These are phyloP conservation scores for Metschnikowia henanensis DNA, from an alignment of 805 yeast species.

Conservation along the genomic window DNA sequence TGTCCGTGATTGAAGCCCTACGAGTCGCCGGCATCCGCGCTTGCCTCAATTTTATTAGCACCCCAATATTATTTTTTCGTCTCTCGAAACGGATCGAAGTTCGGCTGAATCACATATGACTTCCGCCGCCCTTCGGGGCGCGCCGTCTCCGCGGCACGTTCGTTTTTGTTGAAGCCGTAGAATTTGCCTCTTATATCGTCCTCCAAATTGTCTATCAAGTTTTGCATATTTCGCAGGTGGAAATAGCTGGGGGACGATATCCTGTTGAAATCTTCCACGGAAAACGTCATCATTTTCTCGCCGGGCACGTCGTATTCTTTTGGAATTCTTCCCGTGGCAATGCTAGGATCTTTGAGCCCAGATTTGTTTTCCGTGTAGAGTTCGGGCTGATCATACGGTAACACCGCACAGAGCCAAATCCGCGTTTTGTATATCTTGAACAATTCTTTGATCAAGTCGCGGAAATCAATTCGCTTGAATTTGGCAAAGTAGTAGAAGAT, in stretches of 20 bases:
- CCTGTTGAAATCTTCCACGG: conserved; percentile 42
- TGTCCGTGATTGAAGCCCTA: neutral
- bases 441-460: conserved; percentile 44
- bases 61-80: no score
- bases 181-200: conserved; percentile 42
- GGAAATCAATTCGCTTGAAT: conserved; percentile 43
- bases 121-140: conserved; percentile 7
- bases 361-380: conserved; percentile 20
- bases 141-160: neutral
- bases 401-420: conserved; percentile 49
- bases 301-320: conserved; percentile 39
- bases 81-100: conserved; percentile 18
- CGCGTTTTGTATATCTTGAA: conserved; percentile 47
- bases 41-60: no score
- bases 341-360: conserved; percentile 9
- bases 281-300: conserved; percentile 43
- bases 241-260: conserved; percentile 47
- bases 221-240: conserved; percentile 50
- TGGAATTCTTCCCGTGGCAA: conserved; percentile 25
- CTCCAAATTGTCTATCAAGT: conserved; percentile 45
- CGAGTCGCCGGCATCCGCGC: no score
- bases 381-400: conserved; percentile 40
- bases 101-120: conserved; percentile 15
- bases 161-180: conserved; percentile 36
- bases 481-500: conserved; percentile 48